A percentile compares a stretch with the other conserved stretches of the same genome.
These are phyloP conservation scores for Pseudogymnoascus sp. DNA, from an alignment of 2,329 filamentous ascomycete species.

Conservation along the genomic window DNA sequence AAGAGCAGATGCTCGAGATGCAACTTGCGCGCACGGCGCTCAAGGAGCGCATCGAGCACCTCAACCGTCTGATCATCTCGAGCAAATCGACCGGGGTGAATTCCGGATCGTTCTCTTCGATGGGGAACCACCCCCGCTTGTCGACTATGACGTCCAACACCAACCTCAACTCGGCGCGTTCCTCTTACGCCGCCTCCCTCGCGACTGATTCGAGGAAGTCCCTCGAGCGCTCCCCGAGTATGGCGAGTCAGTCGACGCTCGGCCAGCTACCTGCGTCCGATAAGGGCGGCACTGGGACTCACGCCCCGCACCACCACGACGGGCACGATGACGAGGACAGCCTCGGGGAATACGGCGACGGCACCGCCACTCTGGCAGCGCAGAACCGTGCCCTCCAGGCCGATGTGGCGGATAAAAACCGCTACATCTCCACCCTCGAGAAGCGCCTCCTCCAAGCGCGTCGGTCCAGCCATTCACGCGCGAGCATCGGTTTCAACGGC, in stretches of 20 bases:
- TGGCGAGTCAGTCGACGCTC: conserved; percentile 43
- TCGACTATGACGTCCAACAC: conserved; percentile 34
- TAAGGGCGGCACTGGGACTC: conserved; percentile 12
- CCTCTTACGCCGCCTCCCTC: conserved; percentile 58
- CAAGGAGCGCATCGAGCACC: conserved; percentile 94
- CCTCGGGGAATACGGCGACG: conserved; percentile 76
- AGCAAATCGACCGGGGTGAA: conserved; percentile 96
- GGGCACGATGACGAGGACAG: conserved; percentile 55
- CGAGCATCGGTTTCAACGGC: conserved; percentile 58
- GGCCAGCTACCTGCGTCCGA: conserved; percentile 19
- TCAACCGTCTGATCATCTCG: conserved; percentile 89
- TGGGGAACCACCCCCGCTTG: conserved; percentile 55
- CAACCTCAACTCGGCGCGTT: conserved; percentile 53
- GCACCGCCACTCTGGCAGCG: conserved; percentile 69
- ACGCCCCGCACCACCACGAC: conserved; percentile 10
- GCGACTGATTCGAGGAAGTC: conserved; percentile 23
- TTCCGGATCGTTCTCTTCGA: conserved; percentile 58
- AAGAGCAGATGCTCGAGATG: conserved; percentile 98
- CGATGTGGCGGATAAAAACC: conserved; percentile 94
- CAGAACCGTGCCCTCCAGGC: conserved; percentile 88
- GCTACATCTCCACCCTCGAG: conserved; percentile 90
- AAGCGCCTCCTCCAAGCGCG: conserved; percentile 85
- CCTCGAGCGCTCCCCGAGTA: conserved; percentile 57
- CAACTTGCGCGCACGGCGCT: conserved; percentile 89
- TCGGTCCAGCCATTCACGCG: conserved; percentile 78